A percentile compares a stretch with the other conserved stretches of the same genome.
Conservation (phyloP, 2,329 filamentous ascomycete species). For the Fusarium clavum region DNA sequence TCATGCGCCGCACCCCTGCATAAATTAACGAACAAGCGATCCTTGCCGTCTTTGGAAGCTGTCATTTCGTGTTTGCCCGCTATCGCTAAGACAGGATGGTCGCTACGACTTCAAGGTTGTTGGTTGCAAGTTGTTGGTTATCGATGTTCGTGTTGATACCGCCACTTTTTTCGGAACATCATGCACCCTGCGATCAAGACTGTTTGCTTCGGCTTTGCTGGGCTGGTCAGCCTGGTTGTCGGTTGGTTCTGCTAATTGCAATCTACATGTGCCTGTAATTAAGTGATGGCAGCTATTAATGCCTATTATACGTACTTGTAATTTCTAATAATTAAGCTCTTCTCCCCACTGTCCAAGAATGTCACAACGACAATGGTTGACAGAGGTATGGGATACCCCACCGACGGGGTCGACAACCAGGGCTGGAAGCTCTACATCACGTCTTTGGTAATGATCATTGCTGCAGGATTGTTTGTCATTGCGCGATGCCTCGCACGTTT, state of each 20-base stretch:
- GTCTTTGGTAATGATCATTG: background rate
- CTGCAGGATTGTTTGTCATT: background rate
- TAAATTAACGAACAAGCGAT: background rate
- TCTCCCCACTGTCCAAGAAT: background rate
- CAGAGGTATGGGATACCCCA: background rate
- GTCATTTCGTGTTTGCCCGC: background rate
- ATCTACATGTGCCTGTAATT: background rate
- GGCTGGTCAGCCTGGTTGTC: background rate
- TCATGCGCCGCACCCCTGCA: constrained; percentile 1
- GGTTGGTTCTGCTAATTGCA: background rate
- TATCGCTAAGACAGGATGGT: background rate
- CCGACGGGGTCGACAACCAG: background rate
- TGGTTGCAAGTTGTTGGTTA: background rate
- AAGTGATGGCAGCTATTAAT: background rate
- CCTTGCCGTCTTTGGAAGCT: background rate
- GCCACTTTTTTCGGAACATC: background rate
- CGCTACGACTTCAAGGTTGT: background rate
- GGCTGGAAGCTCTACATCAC: constrained; percentile 6
- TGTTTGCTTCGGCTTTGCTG: background rate
- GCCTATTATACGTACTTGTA: background rate
- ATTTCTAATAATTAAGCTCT: background rate
- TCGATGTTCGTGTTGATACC: background rate
- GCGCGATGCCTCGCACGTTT: background rate
- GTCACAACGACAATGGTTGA: background rate
- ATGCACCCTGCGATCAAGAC: background rate